Percentiles rank a stretch among this genome's conserved stretches.
phyloP scores from a whole-genome alignment of 306 rosid genomes.

The Lathyrus aphaca region DNA sequence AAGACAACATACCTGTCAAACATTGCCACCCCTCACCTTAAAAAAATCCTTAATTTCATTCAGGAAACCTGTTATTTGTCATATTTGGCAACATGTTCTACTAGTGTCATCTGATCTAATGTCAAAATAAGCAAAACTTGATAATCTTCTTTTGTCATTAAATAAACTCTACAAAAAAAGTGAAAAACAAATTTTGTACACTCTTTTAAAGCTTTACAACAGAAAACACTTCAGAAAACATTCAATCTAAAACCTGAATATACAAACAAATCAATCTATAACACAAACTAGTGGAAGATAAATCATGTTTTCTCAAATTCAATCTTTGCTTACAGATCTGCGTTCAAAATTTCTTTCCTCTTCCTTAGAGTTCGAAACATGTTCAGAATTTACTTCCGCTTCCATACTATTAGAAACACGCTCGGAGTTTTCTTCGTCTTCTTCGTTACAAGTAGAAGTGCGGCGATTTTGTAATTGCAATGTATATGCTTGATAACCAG shows the following conservation, averaged over 20 bases:
- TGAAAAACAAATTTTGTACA: slow-evolving; percentile 44
- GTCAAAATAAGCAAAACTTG: slow-evolving; percentile 21
- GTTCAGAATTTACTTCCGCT: background rate
- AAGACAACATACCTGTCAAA: background rate
- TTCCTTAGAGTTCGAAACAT: background rate
- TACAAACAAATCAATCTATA: slow-evolving; percentile 40
- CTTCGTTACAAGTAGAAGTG: slow-evolving; percentile 40
- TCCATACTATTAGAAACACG: slow-evolving; percentile 41
- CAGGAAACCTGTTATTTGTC: background rate
- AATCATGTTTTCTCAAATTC: slow-evolving; percentile 33
- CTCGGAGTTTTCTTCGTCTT: slow-evolving; percentile 43
- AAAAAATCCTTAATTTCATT: background rate
- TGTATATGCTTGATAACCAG: slow-evolving; percentile 64
- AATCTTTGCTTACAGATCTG: slow-evolving; percentile 33
- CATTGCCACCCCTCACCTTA: background rate
- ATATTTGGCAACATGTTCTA: slow-evolving; percentile 9
- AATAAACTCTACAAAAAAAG: slow-evolving; percentile 31
- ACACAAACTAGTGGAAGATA: slow-evolving; percentile 39
- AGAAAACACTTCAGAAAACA: slow-evolving; percentile 36
- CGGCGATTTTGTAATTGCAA: slow-evolving; percentile 43
- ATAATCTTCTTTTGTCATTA: slow-evolving; percentile 22
- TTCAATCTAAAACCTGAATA: slow-evolving; percentile 39
- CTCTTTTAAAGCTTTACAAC: slow-evolving; percentile 48
- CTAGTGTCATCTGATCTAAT: slow-evolving; percentile 10
- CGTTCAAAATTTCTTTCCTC: slow-evolving; percentile 45